These are phyloP conservation scores for Phragmites australis DNA, from an alignment of 176 grass and related monocot species.

Conservation along the genomic window DNA sequence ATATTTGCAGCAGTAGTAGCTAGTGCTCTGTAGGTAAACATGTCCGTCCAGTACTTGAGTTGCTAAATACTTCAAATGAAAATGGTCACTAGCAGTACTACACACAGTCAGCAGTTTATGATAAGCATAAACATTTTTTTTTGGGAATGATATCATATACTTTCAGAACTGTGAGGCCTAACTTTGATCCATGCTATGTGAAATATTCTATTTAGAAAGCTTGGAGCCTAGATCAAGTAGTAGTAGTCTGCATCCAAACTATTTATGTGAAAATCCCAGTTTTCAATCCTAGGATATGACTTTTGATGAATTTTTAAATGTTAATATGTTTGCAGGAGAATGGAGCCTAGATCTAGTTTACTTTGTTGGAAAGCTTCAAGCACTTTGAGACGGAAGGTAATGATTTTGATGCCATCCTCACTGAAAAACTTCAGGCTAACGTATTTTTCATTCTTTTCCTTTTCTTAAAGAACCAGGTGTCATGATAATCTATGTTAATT, in stretches of 20 bases:
- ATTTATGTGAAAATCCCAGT: background rate
- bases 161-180: background rate
- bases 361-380: constrained; percentile 71
- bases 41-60: background rate
- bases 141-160: background rate
- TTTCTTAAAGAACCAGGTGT: background rate
- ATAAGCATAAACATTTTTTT: no score
- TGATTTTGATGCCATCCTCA: background rate
- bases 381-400: constrained; percentile 67
- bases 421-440: background rate
- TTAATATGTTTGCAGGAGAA: constrained; percentile 63
- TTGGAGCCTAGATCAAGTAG: background rate
- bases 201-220: background rate
- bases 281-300: constrained; percentile 26
- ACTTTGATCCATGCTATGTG: background rate
- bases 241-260: constrained; percentile 6
- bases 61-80: background rate
- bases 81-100: background rate
- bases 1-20: background rate
- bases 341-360: constrained; percentile 80
- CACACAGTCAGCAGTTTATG: constrained; percentile 1
- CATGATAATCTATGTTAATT: background rate
- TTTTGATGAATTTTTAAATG: constrained; percentile 1
- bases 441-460: background rate
- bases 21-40: background rate